Conservation (phyloP, 768 basidiomycete species). For the Lactifluus hygrophoroides region DNA sequence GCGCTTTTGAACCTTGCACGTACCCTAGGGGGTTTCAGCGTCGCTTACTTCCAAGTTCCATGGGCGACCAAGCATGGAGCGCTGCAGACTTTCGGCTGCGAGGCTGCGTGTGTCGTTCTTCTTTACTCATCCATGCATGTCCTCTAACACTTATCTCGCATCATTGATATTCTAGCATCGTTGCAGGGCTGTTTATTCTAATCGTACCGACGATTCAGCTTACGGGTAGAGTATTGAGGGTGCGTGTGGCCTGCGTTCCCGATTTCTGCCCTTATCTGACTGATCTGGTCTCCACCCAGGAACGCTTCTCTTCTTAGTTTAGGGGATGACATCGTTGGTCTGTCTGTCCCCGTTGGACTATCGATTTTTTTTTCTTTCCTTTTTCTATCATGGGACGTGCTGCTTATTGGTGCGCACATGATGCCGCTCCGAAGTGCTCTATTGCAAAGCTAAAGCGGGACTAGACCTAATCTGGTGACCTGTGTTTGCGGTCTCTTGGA, state of each 20-base stretch:
- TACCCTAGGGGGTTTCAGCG: constrained; percentile 50
- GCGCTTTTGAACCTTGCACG: constrained; percentile 51
- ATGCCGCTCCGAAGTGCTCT: background rate
- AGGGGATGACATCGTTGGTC: background rate
- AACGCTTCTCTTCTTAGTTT: constrained; percentile 11
- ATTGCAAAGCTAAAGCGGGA: background rate
- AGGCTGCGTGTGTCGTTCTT: constrained; percentile 42
- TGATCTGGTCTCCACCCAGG: background rate
- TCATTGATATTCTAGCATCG: constrained; percentile 31
- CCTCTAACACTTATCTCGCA: background rate
- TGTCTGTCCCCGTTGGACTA: background rate
- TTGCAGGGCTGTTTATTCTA: constrained; percentile 41
- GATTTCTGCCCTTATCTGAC: background rate
- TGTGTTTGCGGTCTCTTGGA: background rate
- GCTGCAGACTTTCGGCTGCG: constrained; percentile 51
- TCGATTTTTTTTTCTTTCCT: background rate
- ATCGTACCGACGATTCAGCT: constrained; percentile 44
- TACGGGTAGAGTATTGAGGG: constrained; percentile 39
- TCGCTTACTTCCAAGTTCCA: constrained; percentile 59
- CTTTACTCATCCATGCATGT: background rate
- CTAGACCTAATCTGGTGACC: background rate
- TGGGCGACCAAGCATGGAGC: constrained; percentile 56
- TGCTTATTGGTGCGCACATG: background rate
- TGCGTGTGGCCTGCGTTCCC: constrained; percentile 25
- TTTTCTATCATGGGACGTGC: too few species aligned